Percentiles rank a stretch among this genome's conserved stretches.
Conservation (phyloP, 202 grass and related monocot genomes). For the Dendrocalamus latiflorus region DNA sequence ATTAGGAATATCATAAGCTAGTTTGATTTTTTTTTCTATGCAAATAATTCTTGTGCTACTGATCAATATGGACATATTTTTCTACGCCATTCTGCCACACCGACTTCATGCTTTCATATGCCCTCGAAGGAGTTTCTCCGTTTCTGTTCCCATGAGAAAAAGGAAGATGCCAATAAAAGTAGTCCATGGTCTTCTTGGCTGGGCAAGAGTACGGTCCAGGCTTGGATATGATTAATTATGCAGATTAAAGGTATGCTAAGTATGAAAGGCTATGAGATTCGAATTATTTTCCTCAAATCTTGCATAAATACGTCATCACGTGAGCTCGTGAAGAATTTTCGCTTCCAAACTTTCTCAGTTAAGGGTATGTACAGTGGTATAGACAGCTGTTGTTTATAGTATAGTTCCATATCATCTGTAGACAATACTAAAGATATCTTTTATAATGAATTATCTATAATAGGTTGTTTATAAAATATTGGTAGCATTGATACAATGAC, state of each 20-base stretch:
- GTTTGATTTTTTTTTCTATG: neutral
- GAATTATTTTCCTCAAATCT: neutral
- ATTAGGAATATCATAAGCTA: neutral
- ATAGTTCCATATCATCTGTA: no score
- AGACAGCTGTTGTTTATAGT: no score
- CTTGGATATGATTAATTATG: neutral
- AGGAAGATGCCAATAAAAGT: neutral
- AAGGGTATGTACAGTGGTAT: no score
- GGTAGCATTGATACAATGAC: no score
- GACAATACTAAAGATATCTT: no score
- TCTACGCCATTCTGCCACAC: slow-evolving; percentile 3
- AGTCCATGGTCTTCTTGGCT: neutral
- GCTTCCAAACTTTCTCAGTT: no score
- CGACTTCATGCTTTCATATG: no score
- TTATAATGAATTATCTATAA: no score
- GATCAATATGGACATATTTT: neutral
- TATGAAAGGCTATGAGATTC: no score
- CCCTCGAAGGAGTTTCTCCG: no score
- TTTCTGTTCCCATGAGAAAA: neutral
- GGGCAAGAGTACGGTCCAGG: neutral
- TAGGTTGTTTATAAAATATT: no score
- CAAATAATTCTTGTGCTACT: neutral
- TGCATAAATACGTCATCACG: neutral
- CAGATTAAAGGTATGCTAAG: neutral
- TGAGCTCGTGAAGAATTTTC: slow-evolving; percentile 3